Evolutionary conservation across 2,329 filamentous ascomycete genomes (phyloP).

Genomic region (Colletotrichum musae): DNA sequence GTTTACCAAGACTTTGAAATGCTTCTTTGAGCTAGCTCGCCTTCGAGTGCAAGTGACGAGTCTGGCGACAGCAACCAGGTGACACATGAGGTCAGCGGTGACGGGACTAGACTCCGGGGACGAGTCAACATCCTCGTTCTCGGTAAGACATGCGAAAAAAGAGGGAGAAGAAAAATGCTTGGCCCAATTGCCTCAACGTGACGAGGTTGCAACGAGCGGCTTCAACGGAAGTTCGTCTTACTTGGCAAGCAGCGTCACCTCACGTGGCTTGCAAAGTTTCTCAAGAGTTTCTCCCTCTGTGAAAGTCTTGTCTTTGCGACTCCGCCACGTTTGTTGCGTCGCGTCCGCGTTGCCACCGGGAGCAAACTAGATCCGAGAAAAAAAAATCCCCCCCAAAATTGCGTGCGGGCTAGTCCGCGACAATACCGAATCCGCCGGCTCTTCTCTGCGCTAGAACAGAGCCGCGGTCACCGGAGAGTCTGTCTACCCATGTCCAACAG

Average conservation of each 20-base stretch:
- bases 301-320: slow-evolving; percentile 9
- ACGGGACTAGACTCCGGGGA: background rate
- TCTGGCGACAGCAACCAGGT: too few relatives aligned
- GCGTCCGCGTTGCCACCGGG: slow-evolving; percentile 9
- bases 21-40: too few relatives aligned
- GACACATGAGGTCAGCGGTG: background rate
- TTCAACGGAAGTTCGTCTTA: background rate
- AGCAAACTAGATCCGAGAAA: slow-evolving; percentile 25
- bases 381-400: too few relatives aligned
- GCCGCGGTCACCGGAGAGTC: background rate
- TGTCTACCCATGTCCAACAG: background rate
- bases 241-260: slow-evolving; percentile 23
- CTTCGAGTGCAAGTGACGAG: too few relatives aligned
- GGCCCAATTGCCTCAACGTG: slow-evolving; percentile 12
- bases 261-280: background rate
- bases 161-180: background rate
- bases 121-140: slow-evolving; percentile 24
- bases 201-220: slow-evolving; percentile 2
- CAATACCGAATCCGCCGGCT: background rate
- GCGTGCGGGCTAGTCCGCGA: slow-evolving; percentile 6
- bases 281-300: background rate
- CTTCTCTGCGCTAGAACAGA: background rate
- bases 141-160: background rate
- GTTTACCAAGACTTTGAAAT: too few relatives aligned
- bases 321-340: slow-evolving; percentile 23